Conservation (phyloP, 2,329 filamentous ascomycete species). For the Fusarium tanahbumbuense region DNA sequence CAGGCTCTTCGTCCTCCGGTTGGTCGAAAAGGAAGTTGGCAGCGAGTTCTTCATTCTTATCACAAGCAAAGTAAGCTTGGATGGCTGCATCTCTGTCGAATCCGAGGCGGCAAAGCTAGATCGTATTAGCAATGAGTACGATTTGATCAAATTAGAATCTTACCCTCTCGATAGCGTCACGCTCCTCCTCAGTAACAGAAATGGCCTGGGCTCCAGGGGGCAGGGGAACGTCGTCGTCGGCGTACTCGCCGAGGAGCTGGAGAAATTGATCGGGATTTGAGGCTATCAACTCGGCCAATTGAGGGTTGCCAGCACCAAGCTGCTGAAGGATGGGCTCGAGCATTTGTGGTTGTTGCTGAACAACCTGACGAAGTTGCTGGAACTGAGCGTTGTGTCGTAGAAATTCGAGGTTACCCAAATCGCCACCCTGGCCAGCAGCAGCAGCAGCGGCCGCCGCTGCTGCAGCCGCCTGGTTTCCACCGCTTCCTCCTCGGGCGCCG, state of each 20-base stretch:
- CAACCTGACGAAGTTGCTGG: constrained; percentile 95
- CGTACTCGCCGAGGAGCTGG: constrained; percentile 87
- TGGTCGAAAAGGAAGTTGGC: constrained; percentile 99
- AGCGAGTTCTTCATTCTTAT: constrained; percentile 98
- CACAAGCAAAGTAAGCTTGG: constrained; percentile 98
- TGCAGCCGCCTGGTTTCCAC: constrained; percentile 55
- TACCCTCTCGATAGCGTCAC: constrained; percentile 96
- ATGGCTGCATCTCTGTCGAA: constrained; percentile 95
- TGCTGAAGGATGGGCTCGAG: constrained; percentile 97
- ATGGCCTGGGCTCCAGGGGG: constrained; percentile 92
- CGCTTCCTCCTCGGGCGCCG: constrained; percentile 58
- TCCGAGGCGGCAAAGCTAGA: constrained; percentile 87
- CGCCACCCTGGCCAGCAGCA: constrained; percentile 63
- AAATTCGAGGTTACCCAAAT: constrained; percentile 87
- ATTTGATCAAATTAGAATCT: constrained; percentile 50
- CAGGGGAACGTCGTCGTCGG: constrained; percentile 83
- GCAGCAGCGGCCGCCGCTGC: constrained; percentile 59
- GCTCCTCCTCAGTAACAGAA: constrained; percentile 93
- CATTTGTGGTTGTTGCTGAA: constrained; percentile 98
- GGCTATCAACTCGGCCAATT: constrained; percentile 91
- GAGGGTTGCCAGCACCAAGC: constrained; percentile 93
- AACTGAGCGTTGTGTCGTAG: constrained; percentile 96
- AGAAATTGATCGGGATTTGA: constrained; percentile 95
- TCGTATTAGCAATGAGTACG: constrained; percentile 6
- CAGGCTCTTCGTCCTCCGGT: constrained; percentile 81